Evolutionary conservation across 2,329 filamentous ascomycete species (phyloP), one percentile per base, ranked within the genome.

Genomic region (Aspergillus sp.): DNA sequence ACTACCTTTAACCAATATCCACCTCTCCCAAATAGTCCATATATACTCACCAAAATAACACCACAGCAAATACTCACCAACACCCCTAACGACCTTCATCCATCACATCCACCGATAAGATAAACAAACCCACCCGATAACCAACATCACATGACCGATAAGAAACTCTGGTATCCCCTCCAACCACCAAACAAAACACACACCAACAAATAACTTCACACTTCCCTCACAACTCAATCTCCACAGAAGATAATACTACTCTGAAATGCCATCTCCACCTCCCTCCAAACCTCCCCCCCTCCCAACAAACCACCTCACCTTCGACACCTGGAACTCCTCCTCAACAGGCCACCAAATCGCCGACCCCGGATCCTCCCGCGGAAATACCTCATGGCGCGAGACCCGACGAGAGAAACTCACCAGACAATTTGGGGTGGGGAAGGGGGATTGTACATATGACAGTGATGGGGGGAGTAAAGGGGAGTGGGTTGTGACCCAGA

Each of bases 321-420:
- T 79, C 63, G 79, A 80, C 52, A 70, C 75, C 38, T 80, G 77
- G 73, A 92, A 92, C 76, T 88, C 87, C 13, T 86, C 87, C 12
- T 87, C 89, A 5, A 88, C 89, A 0, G 91, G 91, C 49, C 91
- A 97, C 73, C 92, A 96, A 76, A 84, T 87, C 43, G 86, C 90
- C 45, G 90, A 94, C 10, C 32, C 32, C 4, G 32, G 32, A 13
- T 36, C 32, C 32, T 3, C 82, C 89, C 1, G 84, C 85, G 2
- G 84, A 84, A 23, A 84, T 67, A 87, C 80, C 65, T 83, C 85
- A 71, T 96, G 92, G 91, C 87, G 91, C 23, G 82, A 87, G 54
- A 89, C 87, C 13, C 85, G 91, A 45, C 85, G 82, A 48, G 76
- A 81, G 57, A 95, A 94, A 77, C 81, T 96, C 41, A 81, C 83